Evolutionary conservation across 345 rosid species (phyloP), one percentile per base, ranked within the genome.

Genomic region (Acer campestre): DNA sequence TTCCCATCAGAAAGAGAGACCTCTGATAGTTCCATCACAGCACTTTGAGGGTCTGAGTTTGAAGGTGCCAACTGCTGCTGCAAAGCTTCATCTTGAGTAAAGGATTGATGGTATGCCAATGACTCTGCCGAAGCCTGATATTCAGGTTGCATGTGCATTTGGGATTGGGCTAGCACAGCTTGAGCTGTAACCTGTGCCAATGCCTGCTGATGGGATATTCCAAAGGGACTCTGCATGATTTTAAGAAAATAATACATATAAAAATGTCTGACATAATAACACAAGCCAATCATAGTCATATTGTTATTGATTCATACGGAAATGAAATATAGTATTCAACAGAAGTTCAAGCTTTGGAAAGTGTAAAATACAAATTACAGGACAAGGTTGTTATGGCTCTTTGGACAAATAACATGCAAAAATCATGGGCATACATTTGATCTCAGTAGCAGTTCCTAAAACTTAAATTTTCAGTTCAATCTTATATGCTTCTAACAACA

Each of bases 141-240:
- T 70, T 81, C 90, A 6, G 86, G 68, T 70, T 83, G 88, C 64
- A 67, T 12, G 61, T 71, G 77, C 86, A 83, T 78, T 12, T 88
- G 88, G 67, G 91, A 82, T 73, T 84, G 85, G 17, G 84, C 78
- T 13, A 91, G 67, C 40, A 88, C 85, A 78, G 96, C 96, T 75
- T 92, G 96, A 77, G 90, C 92, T 3, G 96, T 92, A 51, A 92
- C 96, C 76, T 90, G 93, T 59, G 91, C 96, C 83, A 92, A 83
- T 61, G 96, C 96, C 78, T 90, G 93, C 84, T 86, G 93, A 77
- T 92, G 97, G 75, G 97, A 90, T 85, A 92, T 89, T 78, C 94
- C 97, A 73, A 89, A 92, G 62, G 97, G 91, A 61, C 94, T 92
- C 97, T 92, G 89, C 82, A 84, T 35, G 65, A 62, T 74, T 49